These are phyloP conservation scores for Plasmodium inui DNA, from an alignment of 169 alveolate genomes.

Conservation along the genomic window DNA sequence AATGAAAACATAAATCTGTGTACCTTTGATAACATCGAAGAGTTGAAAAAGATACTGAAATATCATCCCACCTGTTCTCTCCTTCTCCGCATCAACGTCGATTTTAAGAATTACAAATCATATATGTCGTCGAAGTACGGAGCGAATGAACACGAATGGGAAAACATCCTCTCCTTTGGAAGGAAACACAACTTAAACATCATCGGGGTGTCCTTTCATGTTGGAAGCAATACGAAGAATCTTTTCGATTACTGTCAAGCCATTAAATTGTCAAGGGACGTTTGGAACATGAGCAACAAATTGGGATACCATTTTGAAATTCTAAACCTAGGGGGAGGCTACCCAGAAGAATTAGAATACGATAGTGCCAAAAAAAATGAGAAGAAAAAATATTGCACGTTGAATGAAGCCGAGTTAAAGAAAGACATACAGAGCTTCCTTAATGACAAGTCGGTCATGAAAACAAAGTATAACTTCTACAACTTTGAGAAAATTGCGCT, in stretches of 20 bases:
- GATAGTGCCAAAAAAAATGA: constrained; percentile 48
- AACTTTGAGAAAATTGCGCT: constrained; percentile 69
- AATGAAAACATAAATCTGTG: constrained; percentile 59
- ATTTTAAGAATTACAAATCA: constrained; percentile 62
- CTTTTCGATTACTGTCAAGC: constrained; percentile 66
- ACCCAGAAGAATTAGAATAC: constrained; percentile 71
- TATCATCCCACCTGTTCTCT: constrained; percentile 68
- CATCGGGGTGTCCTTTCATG: constrained; percentile 70
- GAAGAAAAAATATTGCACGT: constrained; percentile 17
- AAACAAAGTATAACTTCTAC: constrained; percentile 27
- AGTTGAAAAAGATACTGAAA: constrained; percentile 39
- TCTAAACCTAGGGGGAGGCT: constrained; percentile 74
- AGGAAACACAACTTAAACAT: constrained; percentile 23
- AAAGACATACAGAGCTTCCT: constrained; percentile 21
- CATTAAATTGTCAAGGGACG: constrained; percentile 52
- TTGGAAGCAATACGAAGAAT: constrained; percentile 71
- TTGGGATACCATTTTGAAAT: constrained; percentile 43
- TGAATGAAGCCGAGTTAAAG: constrained; percentile 25
- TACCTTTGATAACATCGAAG: constrained; percentile 71
- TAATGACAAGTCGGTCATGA: constrained; percentile 29
- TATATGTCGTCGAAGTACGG: constrained; percentile 74
- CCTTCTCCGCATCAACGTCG: constrained; percentile 67
- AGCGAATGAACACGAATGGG: constrained; percentile 73
- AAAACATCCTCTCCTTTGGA: constrained; percentile 19
- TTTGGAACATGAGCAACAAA: background rate